These are phyloP conservation scores for Ophiostoma tasmaniense DNA, from an alignment of 2,329 filamentous ascomycete genomes.

Conservation along the genomic window DNA sequence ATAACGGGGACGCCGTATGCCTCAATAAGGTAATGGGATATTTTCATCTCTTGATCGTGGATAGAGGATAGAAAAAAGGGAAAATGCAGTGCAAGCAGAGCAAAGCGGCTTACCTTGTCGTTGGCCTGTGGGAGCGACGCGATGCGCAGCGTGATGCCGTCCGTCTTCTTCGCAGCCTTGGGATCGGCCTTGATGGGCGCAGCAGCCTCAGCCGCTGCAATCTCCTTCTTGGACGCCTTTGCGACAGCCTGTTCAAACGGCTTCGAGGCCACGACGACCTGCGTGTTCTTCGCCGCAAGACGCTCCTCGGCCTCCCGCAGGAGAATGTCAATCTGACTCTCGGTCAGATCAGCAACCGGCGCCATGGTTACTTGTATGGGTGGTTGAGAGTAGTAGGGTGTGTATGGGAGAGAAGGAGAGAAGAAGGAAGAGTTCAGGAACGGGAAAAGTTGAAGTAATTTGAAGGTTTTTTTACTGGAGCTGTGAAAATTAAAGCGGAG, in stretches of 20 bases:
- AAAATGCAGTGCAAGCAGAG: too few relatives aligned
- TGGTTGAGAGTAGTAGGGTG: background rate
- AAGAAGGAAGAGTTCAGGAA: background rate
- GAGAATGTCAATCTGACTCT: conserved; percentile 31
- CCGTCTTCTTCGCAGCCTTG: conserved; percentile 17
- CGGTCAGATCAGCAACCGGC: conserved; percentile 25
- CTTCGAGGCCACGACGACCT: conserved; percentile 3
- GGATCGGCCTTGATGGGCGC: conserved; percentile 13
- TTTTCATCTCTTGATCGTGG: conserved; percentile 60
- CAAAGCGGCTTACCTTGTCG: conserved; percentile 27
- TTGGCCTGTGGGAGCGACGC: conserved; percentile 24
- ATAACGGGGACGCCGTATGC: conserved; percentile 71
- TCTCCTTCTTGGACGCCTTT: conserved; percentile 17
- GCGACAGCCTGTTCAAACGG: conserved; percentile 10
- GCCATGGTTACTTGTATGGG: conserved; percentile 22
- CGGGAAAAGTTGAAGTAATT: background rate
- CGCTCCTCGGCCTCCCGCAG: conserved; percentile 33
- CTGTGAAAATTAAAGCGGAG: background rate
- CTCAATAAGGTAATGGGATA: conserved; percentile 59
- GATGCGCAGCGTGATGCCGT: conserved; percentile 26
- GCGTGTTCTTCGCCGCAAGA: conserved; percentile 24
- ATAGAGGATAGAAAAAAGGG: too few relatives aligned
- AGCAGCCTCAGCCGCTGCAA: conserved; percentile 11
- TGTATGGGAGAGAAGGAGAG: conserved; percentile 4
- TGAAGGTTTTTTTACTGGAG: conserved; percentile 8